Base-by-base conservation (phyloP, 2,329 filamentous ascomycete species). In the Cercospora sp. region DNA sequence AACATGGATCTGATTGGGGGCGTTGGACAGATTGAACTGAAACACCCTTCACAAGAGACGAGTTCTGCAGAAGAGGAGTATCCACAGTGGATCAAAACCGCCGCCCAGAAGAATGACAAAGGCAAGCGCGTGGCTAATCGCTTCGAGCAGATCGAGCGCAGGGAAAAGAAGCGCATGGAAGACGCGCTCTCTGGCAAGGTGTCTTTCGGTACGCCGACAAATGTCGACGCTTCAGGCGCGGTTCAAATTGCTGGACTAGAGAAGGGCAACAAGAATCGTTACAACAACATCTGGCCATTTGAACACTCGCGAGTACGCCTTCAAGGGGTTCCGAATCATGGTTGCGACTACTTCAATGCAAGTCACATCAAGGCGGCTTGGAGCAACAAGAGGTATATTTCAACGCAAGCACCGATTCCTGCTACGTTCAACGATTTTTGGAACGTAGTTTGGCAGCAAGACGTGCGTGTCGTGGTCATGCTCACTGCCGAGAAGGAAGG, bases 221-320 rank as follows among this genome's bases (percentile, higher is more conserved):
- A 80, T 20, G 28, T 55, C 28, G 23, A 71, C 64, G 48, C 66
- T 51, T 36, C 61, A 16, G 64, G 60, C 6, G 53, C 61, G 12
- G 87, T 96, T 7, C 90, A 92, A 73, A 88, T 99, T 62, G 95
- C 92, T 0, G 95, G 95, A 7, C 91, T 99, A 31, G 95, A 99
- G 76, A 95, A 97, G 79, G 95, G 95, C 7, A 88, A 86, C 18
- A 98, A 98, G 83, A 99, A 99, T 75, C 88, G 95, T 8, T 99
- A 99, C 83, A 98, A 97, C 82, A 96, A 97, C 73, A 97, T 98
- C 65, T 90, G 97, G 81, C 95, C 95, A 0, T 99, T 96, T 77
- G 94, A 98, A 76, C 95, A 99, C 79, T 90, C 93, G 2, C 85
- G 95, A 68, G 95, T 99, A 64, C 93, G 88, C 72, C 81, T 99